Percentiles rank a stretch among this genome's conserved stretches.
Conservation (phyloP, 495 filamentous ascomycete genomes). For the Lasiosphaeriaceae sp. region DNA sequence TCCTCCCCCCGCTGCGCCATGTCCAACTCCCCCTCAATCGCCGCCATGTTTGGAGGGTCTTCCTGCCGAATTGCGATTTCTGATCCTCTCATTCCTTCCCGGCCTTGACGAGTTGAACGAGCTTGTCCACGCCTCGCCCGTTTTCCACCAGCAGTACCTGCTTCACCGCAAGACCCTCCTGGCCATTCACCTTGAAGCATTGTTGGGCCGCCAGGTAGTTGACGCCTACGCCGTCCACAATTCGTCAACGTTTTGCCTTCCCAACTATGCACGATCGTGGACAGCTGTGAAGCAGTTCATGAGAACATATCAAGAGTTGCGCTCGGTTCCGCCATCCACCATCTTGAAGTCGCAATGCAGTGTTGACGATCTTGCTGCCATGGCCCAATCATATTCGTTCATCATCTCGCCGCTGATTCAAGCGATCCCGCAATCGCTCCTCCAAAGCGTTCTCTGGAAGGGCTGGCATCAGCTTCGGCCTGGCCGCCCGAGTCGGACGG, state of each 20-base stretch:
- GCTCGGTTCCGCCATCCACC: not conserved
- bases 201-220: conserved; percentile 5
- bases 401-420: conserved; percentile 18
- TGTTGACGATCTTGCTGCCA: conserved; percentile 9
- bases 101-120: conserved; percentile 14
- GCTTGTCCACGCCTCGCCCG: conserved; percentile 24
- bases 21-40: too few relatives aligned
- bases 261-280: not conserved
- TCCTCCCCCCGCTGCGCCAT: too few relatives aligned
- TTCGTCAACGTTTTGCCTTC: not conserved
- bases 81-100: conserved; percentile 11
- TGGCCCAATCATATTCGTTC: conserved; percentile 18
- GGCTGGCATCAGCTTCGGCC: not conserved
- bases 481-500: conserved; percentile 13
- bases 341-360: conserved; percentile 1
- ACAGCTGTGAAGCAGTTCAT: conserved; percentile 6
- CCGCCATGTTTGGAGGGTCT: not conserved
- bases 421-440: conserved; percentile 9
- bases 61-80: conserved; percentile 9
- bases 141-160: conserved; percentile 28
- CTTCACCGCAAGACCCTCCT: conserved; percentile 15
- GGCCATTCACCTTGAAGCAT: conserved; percentile 1
- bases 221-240: conserved; percentile 19
- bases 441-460: too few relatives aligned
- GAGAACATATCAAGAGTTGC: conserved; percentile 4